These are phyloP conservation scores for Saxophila tyrrhenica DNA, from an alignment of 495 filamentous ascomycete genomes.

Conservation along the genomic window DNA sequence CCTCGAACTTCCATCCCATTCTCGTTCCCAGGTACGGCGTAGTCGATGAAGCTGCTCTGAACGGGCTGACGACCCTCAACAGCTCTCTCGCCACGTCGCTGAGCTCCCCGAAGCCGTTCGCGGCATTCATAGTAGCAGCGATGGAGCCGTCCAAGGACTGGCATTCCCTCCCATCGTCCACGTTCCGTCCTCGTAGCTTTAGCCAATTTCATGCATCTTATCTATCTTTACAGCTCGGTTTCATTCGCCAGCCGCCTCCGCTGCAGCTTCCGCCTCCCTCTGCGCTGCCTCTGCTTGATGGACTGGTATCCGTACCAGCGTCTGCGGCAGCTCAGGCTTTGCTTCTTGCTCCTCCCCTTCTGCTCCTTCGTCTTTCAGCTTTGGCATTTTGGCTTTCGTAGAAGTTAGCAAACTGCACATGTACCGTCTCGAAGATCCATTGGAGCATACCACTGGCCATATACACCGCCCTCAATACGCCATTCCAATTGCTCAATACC, in stretches of 20 bases:
- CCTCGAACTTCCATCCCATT: no score
- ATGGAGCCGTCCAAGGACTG: no score
- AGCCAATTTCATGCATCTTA: not conserved
- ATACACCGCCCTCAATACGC: conserved; percentile 82
- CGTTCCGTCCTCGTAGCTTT: not conserved
- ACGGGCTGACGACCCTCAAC: no score
- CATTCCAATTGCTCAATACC: conserved; percentile 92
- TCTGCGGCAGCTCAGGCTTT: conserved; percentile 52
- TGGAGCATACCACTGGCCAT: conserved; percentile 78
- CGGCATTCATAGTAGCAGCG: no score
- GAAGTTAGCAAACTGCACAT: not conserved
- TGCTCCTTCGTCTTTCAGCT: conserved; percentile 40
- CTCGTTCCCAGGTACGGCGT: no score
- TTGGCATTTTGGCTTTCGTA: conserved; percentile 44
- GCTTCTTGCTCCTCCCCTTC: conserved; percentile 28
- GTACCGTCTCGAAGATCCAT: not conserved
- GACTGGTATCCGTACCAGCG: conserved; percentile 68
- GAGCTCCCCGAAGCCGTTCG: no score
- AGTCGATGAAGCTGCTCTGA: no score
- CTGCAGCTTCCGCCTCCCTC: conserved; percentile 10
- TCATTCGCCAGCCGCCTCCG: not conserved
- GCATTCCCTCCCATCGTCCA: no score
- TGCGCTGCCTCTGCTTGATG: conserved; percentile 37
- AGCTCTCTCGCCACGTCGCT: no score
- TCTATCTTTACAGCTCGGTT: not conserved